Conservation (phyloP, 163 green algal genomes). For the Scenedesmus sp. region DNA sequence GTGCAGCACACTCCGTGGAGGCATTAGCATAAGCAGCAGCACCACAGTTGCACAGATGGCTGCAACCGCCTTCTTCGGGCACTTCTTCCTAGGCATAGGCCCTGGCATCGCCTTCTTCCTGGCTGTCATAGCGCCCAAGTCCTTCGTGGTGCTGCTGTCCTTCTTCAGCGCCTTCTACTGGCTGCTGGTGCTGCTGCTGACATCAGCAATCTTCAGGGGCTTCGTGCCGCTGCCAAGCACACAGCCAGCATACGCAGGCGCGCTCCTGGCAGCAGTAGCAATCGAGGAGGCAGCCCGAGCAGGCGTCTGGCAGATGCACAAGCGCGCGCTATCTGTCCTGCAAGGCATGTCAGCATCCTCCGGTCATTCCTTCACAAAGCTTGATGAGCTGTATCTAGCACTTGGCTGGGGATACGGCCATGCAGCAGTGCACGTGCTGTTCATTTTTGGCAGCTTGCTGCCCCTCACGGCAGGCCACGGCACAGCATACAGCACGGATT, state of each 20-base stretch:
- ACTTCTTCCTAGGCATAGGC: conserved; percentile 59
- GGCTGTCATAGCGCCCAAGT: conserved; percentile 65
- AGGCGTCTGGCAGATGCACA: conserved; percentile 58
- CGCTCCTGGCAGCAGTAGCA: conserved; percentile 55
- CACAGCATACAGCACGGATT: conserved; percentile 49
- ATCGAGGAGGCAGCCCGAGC: conserved; percentile 60
- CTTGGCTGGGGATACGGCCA: conserved; percentile 70
- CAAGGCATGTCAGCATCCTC: conserved; percentile 1
- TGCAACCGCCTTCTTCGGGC: conserved; percentile 48
- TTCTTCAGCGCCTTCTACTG: conserved; percentile 67
- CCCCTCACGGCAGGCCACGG: conserved; percentile 52
- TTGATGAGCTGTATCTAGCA: conserved; percentile 66
- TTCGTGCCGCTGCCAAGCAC: conserved; percentile 55
- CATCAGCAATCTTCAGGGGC: conserved; percentile 61
- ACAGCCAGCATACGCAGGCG: conserved; percentile 53
- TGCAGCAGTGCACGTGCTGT: conserved; percentile 59
- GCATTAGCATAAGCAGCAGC: not conserved
- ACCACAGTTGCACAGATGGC: not conserved
- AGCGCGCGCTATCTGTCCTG: conserved; percentile 8
- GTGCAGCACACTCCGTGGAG: not conserved
- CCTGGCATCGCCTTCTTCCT: conserved; percentile 69
- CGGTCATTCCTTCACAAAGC: conserved; percentile 55
- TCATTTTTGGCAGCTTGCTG: conserved; percentile 62
- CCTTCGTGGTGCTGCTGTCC: conserved; percentile 65
- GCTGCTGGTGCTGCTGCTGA: conserved; percentile 65